Evolutionary conservation across 768 basidiomycete genomes (phyloP).

Genomic region (Mycena rosella): DNA sequence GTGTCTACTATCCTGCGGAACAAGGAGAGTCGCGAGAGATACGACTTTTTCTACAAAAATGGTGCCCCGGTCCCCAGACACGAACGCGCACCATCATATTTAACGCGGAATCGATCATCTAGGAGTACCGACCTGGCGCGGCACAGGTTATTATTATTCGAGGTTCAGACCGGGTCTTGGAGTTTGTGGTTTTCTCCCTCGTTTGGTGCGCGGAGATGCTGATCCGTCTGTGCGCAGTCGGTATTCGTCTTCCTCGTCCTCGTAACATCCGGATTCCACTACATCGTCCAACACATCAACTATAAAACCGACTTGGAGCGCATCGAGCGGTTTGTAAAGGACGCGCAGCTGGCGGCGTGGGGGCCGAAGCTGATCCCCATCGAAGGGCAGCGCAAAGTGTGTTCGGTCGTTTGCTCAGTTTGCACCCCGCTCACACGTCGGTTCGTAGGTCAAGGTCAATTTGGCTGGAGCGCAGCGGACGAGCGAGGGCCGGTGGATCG

Average conservation of each 20-base stretch:
- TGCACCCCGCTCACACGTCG: slow-evolving; percentile 14
- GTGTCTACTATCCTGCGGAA: slow-evolving; percentile 86
- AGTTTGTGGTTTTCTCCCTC: slow-evolving; percentile 22
- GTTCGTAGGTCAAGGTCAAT: slow-evolving; percentile 77
- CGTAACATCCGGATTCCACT: slow-evolving; percentile 86
- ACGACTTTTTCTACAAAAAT: slow-evolving; percentile 97
- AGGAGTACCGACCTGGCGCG: slow-evolving; percentile 93
- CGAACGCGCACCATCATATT: too few relatives aligned
- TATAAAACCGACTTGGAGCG: slow-evolving; percentile 67
- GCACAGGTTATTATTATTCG: slow-evolving; percentile 96
- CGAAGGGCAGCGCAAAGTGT: slow-evolving; percentile 77
- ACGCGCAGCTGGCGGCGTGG: slow-evolving; percentile 85
- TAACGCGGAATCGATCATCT: too few relatives aligned
- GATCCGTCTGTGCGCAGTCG: slow-evolving; percentile 55
- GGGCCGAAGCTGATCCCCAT: slow-evolving; percentile 78
- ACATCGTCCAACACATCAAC: slow-evolving; percentile 82
- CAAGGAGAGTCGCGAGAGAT: slow-evolving; percentile 82
- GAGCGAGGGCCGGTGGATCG: slow-evolving; percentile 74
- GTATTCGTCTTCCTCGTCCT: slow-evolving; percentile 83
- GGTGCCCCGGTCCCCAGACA: slow-evolving; percentile 52
- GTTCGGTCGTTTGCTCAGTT: slow-evolving; percentile 23
- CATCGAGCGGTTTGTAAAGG: slow-evolving; percentile 69
- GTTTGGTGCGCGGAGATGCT: not conserved
- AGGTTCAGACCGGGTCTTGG: slow-evolving; percentile 62
- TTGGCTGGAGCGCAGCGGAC: slow-evolving; percentile 58